These are phyloP conservation scores for Senna tora DNA, from an alignment of 306 rosid genomes.

Conservation along the genomic window DNA sequence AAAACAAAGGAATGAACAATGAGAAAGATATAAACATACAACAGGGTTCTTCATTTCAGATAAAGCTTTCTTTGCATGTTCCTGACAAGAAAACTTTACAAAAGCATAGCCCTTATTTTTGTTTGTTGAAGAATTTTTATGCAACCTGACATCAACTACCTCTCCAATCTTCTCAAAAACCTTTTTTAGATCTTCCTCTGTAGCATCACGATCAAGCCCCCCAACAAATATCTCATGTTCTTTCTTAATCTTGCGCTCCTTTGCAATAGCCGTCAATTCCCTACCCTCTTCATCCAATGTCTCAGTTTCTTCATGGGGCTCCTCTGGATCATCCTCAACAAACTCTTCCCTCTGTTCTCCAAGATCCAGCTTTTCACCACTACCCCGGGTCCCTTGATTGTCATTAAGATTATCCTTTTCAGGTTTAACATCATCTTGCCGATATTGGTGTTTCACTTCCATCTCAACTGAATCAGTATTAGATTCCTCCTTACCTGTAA, in stretches of 20 bases:
- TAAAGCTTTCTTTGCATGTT: conserved; percentile 67
- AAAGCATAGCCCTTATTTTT: conserved; percentile 83
- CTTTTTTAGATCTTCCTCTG: conserved; percentile 75
- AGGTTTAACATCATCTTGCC: conserved; percentile 40
- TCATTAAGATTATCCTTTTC: conserved; percentile 21
- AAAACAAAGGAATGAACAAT: conserved; percentile 29
- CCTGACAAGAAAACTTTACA: conserved; percentile 73
- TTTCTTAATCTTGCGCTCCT: conserved; percentile 61
- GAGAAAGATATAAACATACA: conserved; percentile 53
- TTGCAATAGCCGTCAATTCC: conserved; percentile 59
- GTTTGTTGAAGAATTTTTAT: conserved; percentile 60
- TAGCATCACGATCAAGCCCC: conserved; percentile 76
- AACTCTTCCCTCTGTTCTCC: conserved; percentile 55
- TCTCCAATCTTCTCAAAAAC: conserved; percentile 79
- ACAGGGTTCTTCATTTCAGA: conserved; percentile 84
- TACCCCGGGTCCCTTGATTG: conserved; percentile 40
- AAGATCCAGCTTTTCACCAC: conserved; percentile 52
- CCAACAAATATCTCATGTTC: conserved; percentile 82
- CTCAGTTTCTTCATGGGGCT: conserved; percentile 49
- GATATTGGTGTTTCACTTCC: conserved; percentile 30
- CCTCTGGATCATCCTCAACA: conserved; percentile 56
- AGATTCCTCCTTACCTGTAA: background rate
- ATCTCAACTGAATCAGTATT: background rate
- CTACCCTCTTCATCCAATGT: conserved; percentile 53
- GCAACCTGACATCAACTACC: conserved; percentile 77